Conservation (phyloP, 441 rosid species). For the Gossypium schwendimanii region DNA sequence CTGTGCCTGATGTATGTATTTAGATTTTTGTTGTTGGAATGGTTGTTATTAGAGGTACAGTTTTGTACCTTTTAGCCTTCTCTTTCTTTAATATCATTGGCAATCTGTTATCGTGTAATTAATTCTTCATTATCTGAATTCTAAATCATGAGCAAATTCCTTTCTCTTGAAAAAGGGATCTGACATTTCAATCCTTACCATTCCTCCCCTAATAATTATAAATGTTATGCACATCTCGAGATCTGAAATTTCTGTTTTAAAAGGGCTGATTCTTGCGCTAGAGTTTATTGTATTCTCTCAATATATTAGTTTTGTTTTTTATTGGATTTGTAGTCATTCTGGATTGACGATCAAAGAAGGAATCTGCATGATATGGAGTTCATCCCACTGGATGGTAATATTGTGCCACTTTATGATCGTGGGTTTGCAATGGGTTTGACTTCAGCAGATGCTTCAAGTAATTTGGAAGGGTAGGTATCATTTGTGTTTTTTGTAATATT, state of each 20-base stretch:
- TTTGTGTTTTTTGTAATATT: neutral
- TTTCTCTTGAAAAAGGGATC: neutral
- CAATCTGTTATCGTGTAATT: neutral
- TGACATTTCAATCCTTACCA: neutral
- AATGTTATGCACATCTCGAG: neutral
- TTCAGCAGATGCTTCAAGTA: slow-evolving; percentile 51
- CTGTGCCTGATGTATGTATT: neutral
- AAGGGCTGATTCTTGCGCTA: neutral
- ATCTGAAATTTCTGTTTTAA: neutral
- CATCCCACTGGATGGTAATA: slow-evolving; percentile 40
- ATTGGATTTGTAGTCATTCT: slow-evolving; percentile 61
- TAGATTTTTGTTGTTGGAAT: neutral
- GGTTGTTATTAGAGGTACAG: neutral
- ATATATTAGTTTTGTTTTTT: slow-evolving; percentile 12
- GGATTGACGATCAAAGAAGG: slow-evolving; percentile 71
- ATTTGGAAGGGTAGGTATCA: slow-evolving; percentile 57
- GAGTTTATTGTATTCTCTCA: neutral
- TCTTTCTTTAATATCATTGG: neutral
- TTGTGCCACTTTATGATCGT: slow-evolving; percentile 89
- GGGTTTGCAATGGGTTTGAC: slow-evolving; percentile 76
- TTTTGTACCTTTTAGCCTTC: neutral
- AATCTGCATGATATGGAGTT: slow-evolving; percentile 28
- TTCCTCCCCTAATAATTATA: slow-evolving; percentile 7
- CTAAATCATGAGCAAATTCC: neutral
- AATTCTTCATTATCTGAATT: neutral